These are phyloP conservation scores for Pseudozyma tsukubaensis DNA, from an alignment of 1,284 basidiomycete genomes.

Conservation along the genomic window DNA sequence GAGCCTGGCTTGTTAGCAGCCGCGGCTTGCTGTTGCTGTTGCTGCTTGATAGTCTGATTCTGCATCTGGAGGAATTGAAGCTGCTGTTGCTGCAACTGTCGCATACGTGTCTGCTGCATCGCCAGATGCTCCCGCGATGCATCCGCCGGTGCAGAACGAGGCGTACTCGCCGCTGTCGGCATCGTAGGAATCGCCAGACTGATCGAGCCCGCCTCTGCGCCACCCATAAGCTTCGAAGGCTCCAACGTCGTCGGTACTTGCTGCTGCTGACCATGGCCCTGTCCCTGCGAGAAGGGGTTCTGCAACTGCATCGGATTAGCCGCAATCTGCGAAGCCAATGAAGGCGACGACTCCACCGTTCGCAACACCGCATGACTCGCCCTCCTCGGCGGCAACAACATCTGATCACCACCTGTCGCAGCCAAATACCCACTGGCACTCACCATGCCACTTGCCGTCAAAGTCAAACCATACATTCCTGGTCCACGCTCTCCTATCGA, in stretches of 20 bases:
- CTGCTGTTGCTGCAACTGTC: constrained; percentile 43
- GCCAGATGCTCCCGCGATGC: constrained; percentile 28
- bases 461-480: constrained; percentile 13
- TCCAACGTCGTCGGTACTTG: constrained; percentile 27
- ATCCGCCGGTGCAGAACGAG: constrained; percentile 35
- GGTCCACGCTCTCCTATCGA: background rate
- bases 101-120: constrained; percentile 32
- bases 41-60: constrained; percentile 12
- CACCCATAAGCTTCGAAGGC: constrained; percentile 26
- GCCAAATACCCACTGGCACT: background rate
- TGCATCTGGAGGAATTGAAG: constrained; percentile 35
- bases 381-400: constrained; percentile 25
- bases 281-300: constrained; percentile 27
- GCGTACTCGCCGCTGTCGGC: constrained; percentile 30
- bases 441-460: constrained; percentile 25
- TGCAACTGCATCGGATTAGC: constrained; percentile 54
- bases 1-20: constrained; percentile 8
- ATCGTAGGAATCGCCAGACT: constrained; percentile 2
- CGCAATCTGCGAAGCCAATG: constrained; percentile 40
- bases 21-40: constrained; percentile 6
- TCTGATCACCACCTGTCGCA: constrained; percentile 15
- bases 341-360: constrained; percentile 32
- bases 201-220: constrained; percentile 1
- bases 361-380: constrained; percentile 20
- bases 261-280: constrained; percentile 19